A percentile compares a stretch with the other conserved stretches of the same genome.
phyloP scores from a whole-genome alignment of 1,139 yeast genomes.

The Taphrina sp. region DNA sequence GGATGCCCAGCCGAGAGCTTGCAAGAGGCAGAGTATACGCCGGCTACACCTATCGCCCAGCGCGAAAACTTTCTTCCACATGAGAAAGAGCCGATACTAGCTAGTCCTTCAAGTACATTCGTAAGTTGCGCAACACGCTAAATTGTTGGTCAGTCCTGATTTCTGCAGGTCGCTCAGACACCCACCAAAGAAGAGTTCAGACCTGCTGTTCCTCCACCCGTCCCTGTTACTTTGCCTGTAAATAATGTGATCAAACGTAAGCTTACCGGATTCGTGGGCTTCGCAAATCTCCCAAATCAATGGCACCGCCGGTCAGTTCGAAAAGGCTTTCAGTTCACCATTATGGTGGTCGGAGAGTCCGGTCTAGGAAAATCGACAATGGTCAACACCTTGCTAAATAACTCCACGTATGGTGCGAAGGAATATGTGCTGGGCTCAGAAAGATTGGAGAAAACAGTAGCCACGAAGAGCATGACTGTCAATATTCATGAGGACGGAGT shows the following conservation, averaged over 20 bases:
- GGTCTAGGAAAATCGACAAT: slow-evolving; percentile 95
- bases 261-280: slow-evolving; percentile 77
- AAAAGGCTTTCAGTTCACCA: slow-evolving; percentile 87
- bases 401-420: slow-evolving; percentile 39
- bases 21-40: slow-evolving; percentile 6
- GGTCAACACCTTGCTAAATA: slow-evolving; percentile 85
- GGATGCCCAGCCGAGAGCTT: slow-evolving; percentile 12
- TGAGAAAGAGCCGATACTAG: no score
- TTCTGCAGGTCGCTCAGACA: not conserved
- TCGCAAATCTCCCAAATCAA: slow-evolving; percentile 96
- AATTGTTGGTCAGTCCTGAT: no score
- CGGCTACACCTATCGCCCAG: slow-evolving; percentile 5
- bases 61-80: not conserved
- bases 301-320: slow-evolving; percentile 96
- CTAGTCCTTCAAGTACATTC: no score
- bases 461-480: slow-evolving; percentile 65
- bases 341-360: slow-evolving; percentile 82
- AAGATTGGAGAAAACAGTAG: slow-evolving; percentile 49
- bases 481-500: slow-evolving; percentile 93
- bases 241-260: slow-evolving; percentile 25
- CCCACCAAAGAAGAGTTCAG: slow-evolving; percentile 4
- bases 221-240: slow-evolving; percentile 19
- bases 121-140: no score
- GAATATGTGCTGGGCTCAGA: slow-evolving; percentile 41
- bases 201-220: slow-evolving; percentile 17